Conservation (phyloP, 176 grass and related monocot genomes). For the Alloteropsis semialata region DNA sequence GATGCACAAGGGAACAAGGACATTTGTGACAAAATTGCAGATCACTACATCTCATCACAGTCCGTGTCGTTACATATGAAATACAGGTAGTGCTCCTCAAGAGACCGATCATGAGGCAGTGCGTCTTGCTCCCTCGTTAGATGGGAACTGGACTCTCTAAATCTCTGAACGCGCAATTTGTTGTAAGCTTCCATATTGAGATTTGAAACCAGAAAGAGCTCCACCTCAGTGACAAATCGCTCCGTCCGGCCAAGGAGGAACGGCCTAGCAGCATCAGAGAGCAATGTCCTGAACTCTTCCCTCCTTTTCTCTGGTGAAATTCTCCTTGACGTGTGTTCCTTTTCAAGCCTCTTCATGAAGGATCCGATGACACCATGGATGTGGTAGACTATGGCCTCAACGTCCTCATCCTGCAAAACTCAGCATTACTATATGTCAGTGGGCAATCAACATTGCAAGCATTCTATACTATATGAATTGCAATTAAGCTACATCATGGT, state of each 20-base stretch:
- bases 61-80: constrained; percentile 30
- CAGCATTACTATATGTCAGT: neutral
- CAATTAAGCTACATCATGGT: neutral
- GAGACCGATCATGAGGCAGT: constrained; percentile 34
- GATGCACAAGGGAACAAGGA: neutral
- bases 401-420: constrained; percentile 58
- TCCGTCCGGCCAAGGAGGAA: constrained; percentile 64
- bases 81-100: constrained; percentile 39
- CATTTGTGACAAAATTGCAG: neutral
- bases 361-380: constrained; percentile 72
- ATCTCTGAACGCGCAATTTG: constrained; percentile 48
- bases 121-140: constrained; percentile 24
- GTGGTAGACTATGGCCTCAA: constrained; percentile 70
- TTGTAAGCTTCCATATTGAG: constrained; percentile 78
- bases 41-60: constrained; percentile 35
- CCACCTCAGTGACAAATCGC: constrained; percentile 62
- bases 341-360: constrained; percentile 68
- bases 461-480: neutral
- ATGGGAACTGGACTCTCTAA: constrained; percentile 37
- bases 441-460: neutral
- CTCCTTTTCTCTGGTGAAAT: constrained; percentile 43
- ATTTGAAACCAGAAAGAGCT: constrained; percentile 73
- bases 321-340: neutral
- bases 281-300: constrained; percentile 55
- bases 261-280: constrained; percentile 57